Evolutionary conservation across 371 early-diverging fungal species (phyloP), one percentile per base, ranked within the genome.

Genomic region (Mortierella sp.): DNA sequence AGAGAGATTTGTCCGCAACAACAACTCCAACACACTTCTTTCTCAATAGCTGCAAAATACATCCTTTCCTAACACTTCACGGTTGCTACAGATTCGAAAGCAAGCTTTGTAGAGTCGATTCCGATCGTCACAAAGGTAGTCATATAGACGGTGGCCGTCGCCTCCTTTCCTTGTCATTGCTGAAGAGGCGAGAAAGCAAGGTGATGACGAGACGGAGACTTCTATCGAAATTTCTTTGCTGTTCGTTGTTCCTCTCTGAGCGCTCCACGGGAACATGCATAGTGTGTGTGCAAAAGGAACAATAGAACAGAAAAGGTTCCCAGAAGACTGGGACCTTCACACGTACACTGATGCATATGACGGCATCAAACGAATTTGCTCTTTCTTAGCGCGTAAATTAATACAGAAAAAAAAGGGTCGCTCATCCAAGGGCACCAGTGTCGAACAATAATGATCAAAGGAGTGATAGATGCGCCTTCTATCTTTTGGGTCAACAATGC

Each of bases 291-390:
- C 8, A 31, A 60, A 28, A 0, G 7, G n/a, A 31, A 58, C 8
- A 28, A 5, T 13, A 60, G 60, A 60, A 60, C 16, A 16, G 21
- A 63, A 7, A 63, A 19, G 16, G 34, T 13, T 31, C 21, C 24
- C 42, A 68, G 34, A 68, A 21, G 42, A 24, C 42, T 21, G 68
- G 68, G 42, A 68, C 68, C 68, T 9, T 34, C 21, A 2, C 21
- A 68, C 68, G 68, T 42, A 68, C 42, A 11, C 21, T 42, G 68
- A 68, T 68, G 44, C 21, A 21, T 42, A 68, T 68, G 68, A 68
- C 42, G 68, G 42, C 65, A 38, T 65, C 42, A 8, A 65, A 38
- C 68, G 42, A 65, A 16, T 34, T 38, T 34, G 28, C 42, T 65
- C 38, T n/a, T n/a, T 65, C 38, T 31, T 63, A 34, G 68, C 68